Evolutionary conservation across 2,329 filamentous ascomycete species (phyloP).

Genomic region (Fusarium xylarioides): DNA sequence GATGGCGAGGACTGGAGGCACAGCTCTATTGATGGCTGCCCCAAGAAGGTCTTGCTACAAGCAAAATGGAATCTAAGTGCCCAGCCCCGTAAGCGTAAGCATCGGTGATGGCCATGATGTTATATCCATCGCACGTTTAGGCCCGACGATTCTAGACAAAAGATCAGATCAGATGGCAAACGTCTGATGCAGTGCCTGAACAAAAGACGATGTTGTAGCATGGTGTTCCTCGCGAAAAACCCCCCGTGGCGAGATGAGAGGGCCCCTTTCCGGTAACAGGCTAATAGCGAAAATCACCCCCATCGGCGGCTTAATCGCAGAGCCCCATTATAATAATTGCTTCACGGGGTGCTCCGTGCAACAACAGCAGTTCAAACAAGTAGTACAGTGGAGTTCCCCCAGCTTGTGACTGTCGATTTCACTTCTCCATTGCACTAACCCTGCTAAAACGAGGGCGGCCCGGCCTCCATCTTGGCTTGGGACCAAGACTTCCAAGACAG

Average conservation of each 20-base stretch:
- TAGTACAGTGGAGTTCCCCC: not conserved
- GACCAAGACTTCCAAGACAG: constrained; percentile 26
- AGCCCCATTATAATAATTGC: constrained; percentile 14
- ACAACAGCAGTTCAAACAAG: not conserved
- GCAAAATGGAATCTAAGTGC: not conserved
- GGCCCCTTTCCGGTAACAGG: constrained; percentile 9
- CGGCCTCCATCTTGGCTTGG: constrained; percentile 19
- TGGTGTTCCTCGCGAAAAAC: constrained; percentile 6
- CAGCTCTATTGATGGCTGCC: not conserved
- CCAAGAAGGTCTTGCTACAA: not conserved
- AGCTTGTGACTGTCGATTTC: constrained; percentile 10
- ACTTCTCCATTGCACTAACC: not conserved
- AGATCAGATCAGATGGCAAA: constrained; percentile 10
- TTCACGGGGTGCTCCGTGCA: constrained; percentile 10
- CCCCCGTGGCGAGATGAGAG: constrained; percentile 7
- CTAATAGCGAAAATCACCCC: constrained; percentile 13
- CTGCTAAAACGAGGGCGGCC: not conserved
- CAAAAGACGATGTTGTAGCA: not conserved
- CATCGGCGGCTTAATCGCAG: not conserved
- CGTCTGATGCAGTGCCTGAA: not conserved
- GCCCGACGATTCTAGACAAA: not conserved
- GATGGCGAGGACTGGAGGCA: not conserved
- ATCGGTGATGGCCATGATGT: not conserved
- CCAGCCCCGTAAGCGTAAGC: not conserved
- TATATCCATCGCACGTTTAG: not conserved